Base-by-base conservation (phyloP, 768 basidiomycete species). In the Leccinum uliginosum region DNA sequence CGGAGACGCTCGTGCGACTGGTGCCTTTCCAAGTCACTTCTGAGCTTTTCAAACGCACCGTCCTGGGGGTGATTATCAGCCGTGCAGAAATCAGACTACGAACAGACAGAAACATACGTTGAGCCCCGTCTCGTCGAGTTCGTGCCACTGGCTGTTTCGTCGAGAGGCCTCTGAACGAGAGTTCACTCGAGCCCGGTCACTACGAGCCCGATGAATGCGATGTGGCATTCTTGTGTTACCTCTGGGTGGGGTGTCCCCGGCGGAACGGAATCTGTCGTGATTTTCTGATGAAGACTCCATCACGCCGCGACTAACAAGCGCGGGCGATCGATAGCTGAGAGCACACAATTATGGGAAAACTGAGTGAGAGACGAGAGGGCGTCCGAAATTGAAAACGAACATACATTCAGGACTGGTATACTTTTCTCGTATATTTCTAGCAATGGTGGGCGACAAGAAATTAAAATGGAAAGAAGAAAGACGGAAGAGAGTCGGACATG, bases 121-220 rank as follows among this genome's bases (percentile, higher is more conserved):
- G 29, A 78, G 61, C 0, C 76, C 84, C 46, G 76, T 70, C 67
- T 83, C 81, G 62, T 86, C 84, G 27, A 86, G 71, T 24, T 73
- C 76, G 52, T 78, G 77, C n/a, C 35, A 38, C 17, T n/a, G 17
- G 35, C 68, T 59, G 21, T 59, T 62, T 30, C 32, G 23, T 29
- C 35, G 62, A 23, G 64, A 54, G 19, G 40, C 7, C 2, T 50
- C 54, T 21, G 44, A n/a, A 10, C 51, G 29, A 2, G 19, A 23
- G 32, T 50, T 47, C 8, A 34, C 17, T 50, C 62, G 59, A 34
- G 61, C 58, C 8, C 67, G 64, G n/a, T 67, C 64, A 24, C 60
- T 59, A 50, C 72, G 70, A 12, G 75, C 69, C 83, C 82, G 83
- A 59, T 83, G 82, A 3, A 84, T 80, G 48, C 77, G 80, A 23